A percentile compares a stretch with the other conserved stretches of the same genome.
Conservation (phyloP, 2,329 filamentous ascomycete species). For the Stachybotrys chlorohalonatus region DNA sequence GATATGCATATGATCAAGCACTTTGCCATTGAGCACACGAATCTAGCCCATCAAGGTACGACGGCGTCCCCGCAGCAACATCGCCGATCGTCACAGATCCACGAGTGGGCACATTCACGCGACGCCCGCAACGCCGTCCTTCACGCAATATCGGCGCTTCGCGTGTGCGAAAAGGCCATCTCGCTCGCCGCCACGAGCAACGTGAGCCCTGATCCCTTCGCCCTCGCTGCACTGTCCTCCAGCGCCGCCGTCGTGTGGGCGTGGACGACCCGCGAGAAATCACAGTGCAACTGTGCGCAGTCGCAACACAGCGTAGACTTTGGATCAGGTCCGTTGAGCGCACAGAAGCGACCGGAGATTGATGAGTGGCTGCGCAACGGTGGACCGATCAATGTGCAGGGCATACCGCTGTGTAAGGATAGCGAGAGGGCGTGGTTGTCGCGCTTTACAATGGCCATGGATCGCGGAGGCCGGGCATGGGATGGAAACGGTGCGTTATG, state of each 20-base stretch:
- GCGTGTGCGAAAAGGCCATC: conserved; percentile 11
- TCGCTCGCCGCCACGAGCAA: conserved; percentile 3
- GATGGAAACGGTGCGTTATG: background rate
- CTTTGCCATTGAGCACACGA: conserved; percentile 10
- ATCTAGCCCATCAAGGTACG: conserved; percentile 5
- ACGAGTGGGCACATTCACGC: conserved; percentile 18
- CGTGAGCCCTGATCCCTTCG: conserved; percentile 20
- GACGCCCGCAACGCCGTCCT: conserved; percentile 22
- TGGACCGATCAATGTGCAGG: conserved; percentile 13
- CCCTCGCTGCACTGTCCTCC: conserved; percentile 20
- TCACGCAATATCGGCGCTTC: conserved; percentile 22
- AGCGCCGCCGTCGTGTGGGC: conserved; percentile 25
- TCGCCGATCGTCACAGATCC: conserved; percentile 11
- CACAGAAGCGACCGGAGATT: conserved; percentile 15
- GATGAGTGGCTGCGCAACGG: conserved; percentile 18
- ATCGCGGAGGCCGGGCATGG: conserved; percentile 10
- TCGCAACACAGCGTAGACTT: conserved; percentile 13
- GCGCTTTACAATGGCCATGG: conserved; percentile 11
- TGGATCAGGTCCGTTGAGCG: conserved; percentile 8
- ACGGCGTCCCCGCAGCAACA: conserved; percentile 8
- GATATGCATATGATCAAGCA: conserved; percentile 21
- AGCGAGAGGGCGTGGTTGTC: conserved; percentile 15
- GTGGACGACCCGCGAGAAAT: conserved; percentile 19
- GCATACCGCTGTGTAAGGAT: conserved; percentile 21
- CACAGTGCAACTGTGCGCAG: conserved; percentile 17